Evolutionary conservation across 768 basidiomycete genomes (phyloP), one percentile per base, ranked within the genome.

Genomic region (Clitopilus hobsonii): DNA sequence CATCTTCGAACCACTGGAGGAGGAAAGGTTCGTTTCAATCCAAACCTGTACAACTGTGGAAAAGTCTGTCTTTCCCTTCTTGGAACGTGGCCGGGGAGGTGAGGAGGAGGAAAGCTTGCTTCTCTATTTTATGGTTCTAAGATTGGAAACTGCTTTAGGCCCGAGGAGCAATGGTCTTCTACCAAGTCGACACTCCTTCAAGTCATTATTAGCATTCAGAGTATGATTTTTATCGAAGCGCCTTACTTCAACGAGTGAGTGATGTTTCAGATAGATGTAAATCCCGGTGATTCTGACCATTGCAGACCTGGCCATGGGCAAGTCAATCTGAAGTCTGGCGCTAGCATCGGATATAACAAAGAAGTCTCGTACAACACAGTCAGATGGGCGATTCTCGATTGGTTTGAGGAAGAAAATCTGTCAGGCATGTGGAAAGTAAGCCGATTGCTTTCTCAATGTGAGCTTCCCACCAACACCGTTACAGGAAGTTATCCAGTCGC

Each of bases 171-270:
- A 61, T 84, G 81, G 81, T 68, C 67, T 4, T 62, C 41, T 16
- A 16, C 68, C 41, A 75, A 76, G 51, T 81, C 79, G n/a, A 83
- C 81, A 7, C 64, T 84, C 20, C 67, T 83, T 30, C 82, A 83
- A 63, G 80, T 82, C 16, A 66, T 83, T 16, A 76, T 84, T 28
- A 80, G 78, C 53, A 81, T 83, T 23, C 82, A 82, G 63, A 77
- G 77, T 63, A 83, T 82, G 80, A 83, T 82, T 55, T 65, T 82
- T 28, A 72, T 80, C 20, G 80, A 83, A 30, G 58, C 72, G 11
- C 80, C 81, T 2, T 84, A 75, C 61, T 83, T 75, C 66, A 84
- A 83, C 60, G 82, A 83, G 80, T 81, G 58, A 26, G 77, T 70
- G 38, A 32, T 49, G 20, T 30, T 49, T 29, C n/a, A 51, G 24